Conservation (phyloP, 805 yeast genomes). For the Nakazawaea laoshanensis region DNA sequence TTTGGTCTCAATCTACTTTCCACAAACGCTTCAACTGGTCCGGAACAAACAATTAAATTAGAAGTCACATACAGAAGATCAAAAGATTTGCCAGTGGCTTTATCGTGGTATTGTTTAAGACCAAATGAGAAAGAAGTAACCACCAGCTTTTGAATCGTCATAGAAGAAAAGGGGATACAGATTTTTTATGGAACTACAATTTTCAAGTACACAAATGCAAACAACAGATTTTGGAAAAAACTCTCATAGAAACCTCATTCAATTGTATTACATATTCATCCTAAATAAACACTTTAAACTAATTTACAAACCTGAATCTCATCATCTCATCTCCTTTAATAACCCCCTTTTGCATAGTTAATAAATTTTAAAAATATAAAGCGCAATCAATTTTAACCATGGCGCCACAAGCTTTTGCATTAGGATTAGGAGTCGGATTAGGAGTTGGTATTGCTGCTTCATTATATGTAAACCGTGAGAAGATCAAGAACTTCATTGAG, state of each 20-base stretch:
- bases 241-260: too few species aligned
- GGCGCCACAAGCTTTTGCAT: constrained; percentile 14
- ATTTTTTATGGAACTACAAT: too few species aligned
- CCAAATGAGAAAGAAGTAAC: background rate
- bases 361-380: too few species aligned
- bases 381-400: background rate
- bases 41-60: constrained; percentile 64
- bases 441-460: constrained; percentile 19
- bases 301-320: too few species aligned
- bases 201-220: too few species aligned
- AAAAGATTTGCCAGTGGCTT: constrained; percentile 17
- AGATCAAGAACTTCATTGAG: constrained; percentile 18
- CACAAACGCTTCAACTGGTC: constrained; percentile 46
- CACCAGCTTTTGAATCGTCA: too few species aligned
- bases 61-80: constrained; percentile 66
- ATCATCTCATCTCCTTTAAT: too few species aligned
- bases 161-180: too few species aligned
- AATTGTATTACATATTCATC: too few species aligned
- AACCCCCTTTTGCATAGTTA: too few species aligned
- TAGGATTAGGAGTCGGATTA: constrained; percentile 17
- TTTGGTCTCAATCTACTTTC: constrained; percentile 43
- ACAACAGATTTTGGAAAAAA: too few species aligned
- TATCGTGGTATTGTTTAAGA: constrained; percentile 6
- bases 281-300: too few species aligned
- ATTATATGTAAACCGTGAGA: constrained; percentile 16